Percentiles rank a stretch among this genome's conserved stretches.
These are phyloP conservation scores for Mycotypha africana DNA, from an alignment of 371 early-diverging fungal genomes.

Conservation along the genomic window DNA sequence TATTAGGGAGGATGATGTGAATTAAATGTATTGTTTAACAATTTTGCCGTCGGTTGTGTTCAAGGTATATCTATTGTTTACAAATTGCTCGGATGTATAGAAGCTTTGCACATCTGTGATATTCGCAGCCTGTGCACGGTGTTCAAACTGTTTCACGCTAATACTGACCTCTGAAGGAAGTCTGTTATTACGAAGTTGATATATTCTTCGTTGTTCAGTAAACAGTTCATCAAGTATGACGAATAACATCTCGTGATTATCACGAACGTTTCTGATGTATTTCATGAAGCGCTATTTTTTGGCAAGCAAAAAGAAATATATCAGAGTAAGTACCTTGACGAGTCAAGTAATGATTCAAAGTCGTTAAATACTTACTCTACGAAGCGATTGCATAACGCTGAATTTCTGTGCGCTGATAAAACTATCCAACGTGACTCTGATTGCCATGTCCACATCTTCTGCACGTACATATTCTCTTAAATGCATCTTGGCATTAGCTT, in stretches of 20 bases:
- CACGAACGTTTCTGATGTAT: slow-evolving; percentile 74
- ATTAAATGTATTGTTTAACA: slow-evolving; percentile 11
- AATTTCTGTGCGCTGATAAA: slow-evolving; percentile 98
- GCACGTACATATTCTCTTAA: slow-evolving; percentile 88
- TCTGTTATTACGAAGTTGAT: slow-evolving; percentile 52
- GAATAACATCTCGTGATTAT: slow-evolving; percentile 76
- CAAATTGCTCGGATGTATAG: slow-evolving; percentile 44
- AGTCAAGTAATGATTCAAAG: no score
- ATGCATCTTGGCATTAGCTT: slow-evolving; percentile 98
- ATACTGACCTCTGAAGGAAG: slow-evolving; percentile 57
- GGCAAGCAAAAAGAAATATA: neutral
- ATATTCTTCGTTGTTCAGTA: slow-evolving; percentile 70
- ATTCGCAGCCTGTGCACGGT: slow-evolving; percentile 36
- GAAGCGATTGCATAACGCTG: slow-evolving; percentile 83
- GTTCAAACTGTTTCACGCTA: slow-evolving; percentile 60
- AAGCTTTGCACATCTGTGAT: slow-evolving; percentile 63
- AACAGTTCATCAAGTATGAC: slow-evolving; percentile 71
- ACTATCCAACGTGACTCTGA: slow-evolving; percentile 87
- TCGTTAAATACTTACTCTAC: slow-evolving; percentile 37
- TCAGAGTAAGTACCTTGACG: neutral
- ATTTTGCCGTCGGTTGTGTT: slow-evolving; percentile 17
- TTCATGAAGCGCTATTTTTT: slow-evolving; percentile 74
- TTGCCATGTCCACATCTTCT: slow-evolving; percentile 97
- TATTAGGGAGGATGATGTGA: neutral
- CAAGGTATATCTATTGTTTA: slow-evolving; percentile 32